phyloP scores from a whole-genome alignment of 129 eudicot genomes.

The Smallanthus sonchifolius region DNA sequence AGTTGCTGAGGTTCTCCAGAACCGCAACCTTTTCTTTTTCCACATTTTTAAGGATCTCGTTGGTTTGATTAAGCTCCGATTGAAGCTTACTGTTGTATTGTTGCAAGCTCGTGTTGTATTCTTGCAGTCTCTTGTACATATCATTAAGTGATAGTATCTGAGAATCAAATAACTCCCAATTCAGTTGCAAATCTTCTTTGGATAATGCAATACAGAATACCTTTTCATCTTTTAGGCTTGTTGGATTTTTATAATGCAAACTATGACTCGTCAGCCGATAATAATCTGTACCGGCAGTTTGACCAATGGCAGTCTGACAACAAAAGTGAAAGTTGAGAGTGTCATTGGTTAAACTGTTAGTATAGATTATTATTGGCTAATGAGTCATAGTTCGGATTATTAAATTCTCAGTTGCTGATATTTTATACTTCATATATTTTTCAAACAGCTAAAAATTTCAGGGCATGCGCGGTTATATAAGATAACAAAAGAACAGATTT shows the following conservation, averaged over 20 bases:
- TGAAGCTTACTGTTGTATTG: conserved; percentile 91
- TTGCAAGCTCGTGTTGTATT: conserved; percentile 88
- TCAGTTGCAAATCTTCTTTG: not conserved
- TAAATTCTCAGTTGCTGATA: no score
- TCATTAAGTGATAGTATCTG: conserved; percentile 73
- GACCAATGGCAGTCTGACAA: no score
- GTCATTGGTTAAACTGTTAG: no score
- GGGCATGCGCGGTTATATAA: not conserved
- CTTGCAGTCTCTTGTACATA: conserved; percentile 79
- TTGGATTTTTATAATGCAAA: no score
- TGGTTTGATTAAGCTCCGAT: conserved; percentile 70
- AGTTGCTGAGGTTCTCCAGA: conserved; percentile 69
- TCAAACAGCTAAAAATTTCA: not conserved
- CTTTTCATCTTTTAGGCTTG: no score
- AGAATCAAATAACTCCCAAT: conserved; percentile 8
- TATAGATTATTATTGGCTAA: no score
- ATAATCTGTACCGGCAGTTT: no score
- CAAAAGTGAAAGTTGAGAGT: no score
- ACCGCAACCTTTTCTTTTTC: conserved; percentile 76
- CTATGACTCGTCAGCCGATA: no score
- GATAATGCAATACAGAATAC: no score
- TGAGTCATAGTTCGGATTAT: no score
- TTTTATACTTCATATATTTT: not conserved
- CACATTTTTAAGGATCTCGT: conserved; percentile 64
- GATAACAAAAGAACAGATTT: not conserved